Conservation (phyloP, 202 grass and related monocot species). For the Alloteropsis angusta region DNA sequence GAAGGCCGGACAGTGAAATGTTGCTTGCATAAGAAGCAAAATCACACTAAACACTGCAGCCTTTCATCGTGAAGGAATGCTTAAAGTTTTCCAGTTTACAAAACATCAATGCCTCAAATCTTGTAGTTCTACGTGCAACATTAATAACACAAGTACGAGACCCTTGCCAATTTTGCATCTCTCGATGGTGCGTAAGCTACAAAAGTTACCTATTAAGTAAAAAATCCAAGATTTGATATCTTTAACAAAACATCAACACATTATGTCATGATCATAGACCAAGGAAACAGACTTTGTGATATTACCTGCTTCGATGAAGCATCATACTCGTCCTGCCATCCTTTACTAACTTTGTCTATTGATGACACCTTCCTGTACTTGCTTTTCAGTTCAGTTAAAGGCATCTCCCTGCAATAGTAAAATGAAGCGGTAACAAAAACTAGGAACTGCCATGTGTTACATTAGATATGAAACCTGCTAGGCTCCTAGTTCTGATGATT, state of each 20-base stretch:
- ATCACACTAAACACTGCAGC: neutral
- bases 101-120: neutral
- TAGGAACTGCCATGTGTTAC: neutral
- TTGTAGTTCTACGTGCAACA: neutral
- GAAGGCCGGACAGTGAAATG: neutral
- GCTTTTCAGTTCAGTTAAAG: constrained; percentile 60
- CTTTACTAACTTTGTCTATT: constrained; percentile 71
- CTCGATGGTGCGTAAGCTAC: neutral
- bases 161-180: neutral
- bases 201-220: constrained; percentile 15
- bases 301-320: constrained; percentile 89
- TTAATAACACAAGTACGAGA: neutral
- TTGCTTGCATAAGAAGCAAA: constrained; percentile 5
- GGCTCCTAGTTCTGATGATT: neutral
- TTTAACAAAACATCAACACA: neutral
- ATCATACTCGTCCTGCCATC: constrained; percentile 85
- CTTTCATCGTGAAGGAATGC: neutral
- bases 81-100: neutral
- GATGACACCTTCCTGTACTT: constrained; percentile 95
- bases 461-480: constrained; percentile 10
- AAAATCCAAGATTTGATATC: neutral
- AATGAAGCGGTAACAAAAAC: constrained; percentile 16
- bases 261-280: neutral
- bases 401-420: constrained; percentile 79
- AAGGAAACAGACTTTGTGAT: neutral